Evolutionary conservation across 306 rosid species (phyloP), one percentile per base, ranked within the genome.

Genomic region (Fagus sylvatica): DNA sequence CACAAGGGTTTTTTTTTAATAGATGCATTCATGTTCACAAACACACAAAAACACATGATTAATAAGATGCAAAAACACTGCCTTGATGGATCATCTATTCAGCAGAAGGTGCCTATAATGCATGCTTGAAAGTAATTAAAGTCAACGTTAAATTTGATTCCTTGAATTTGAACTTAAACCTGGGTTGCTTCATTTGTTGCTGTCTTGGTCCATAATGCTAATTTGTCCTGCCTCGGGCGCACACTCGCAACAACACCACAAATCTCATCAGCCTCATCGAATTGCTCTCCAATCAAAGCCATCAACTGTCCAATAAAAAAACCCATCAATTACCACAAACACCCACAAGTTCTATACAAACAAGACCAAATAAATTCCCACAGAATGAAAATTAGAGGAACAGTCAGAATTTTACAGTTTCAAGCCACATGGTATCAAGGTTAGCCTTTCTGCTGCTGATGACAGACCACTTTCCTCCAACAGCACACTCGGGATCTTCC

Each of bases 401-500:
- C 2, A 43, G 69, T 1, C 7, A 74, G 61, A 72, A 33, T 19
- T 78, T 87, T 86, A 96, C 99, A 33, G 99, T 96, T 84, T 96
- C 99, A 54, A 93, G 95, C 99, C 99, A 96, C 99, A 91, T 90
- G 66, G 10, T 61, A 56, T 96, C 99, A 68, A 96, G 96, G 80
- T 7, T 79, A 34, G 86, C 30, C 85, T 93, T 96, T 77, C 90
- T 81, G 60, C 53, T 81, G 88, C 84, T 84, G 61, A 74, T 32
- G 57, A 84, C 84, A 75, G 97, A 84, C 99, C 98, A 96, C 84
- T 93, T 96, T 57, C 99, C 99, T 81, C 99, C 99, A 84, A 8
- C 86, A 53, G 98, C 96, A 80, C 99, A 95, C 78, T 93, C 98
- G 3, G 99, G 99, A 89, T 93, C 99, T 88, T 96, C 99, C 98